Percentiles rank a stretch among this genome's conserved stretches.
Evolutionary conservation across 768 basidiomycete genomes (phyloP).

Genomic region (Phylloporus arenicola): DNA sequence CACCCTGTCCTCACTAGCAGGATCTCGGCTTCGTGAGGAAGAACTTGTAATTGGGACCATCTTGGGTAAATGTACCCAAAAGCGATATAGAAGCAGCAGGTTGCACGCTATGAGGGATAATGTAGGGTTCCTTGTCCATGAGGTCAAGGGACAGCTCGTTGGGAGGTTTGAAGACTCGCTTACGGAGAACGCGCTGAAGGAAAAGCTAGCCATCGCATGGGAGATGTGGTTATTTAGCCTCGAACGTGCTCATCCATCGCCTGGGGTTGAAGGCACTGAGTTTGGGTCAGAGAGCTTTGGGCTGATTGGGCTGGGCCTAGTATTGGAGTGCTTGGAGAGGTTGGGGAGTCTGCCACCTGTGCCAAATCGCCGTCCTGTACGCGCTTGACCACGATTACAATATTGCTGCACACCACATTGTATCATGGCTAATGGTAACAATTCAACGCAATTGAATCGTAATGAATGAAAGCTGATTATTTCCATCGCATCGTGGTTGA

Average conservation of each 20-base stretch:
- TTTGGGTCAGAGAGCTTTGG: constrained; percentile 65
- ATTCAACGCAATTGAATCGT: neutral
- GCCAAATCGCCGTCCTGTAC: constrained; percentile 2
- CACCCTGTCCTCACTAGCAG: constrained; percentile 53
- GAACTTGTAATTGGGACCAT: constrained; percentile 76
- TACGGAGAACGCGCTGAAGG: constrained; percentile 27
- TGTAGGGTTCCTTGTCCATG: constrained; percentile 44
- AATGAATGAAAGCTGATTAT: constrained; percentile 3
- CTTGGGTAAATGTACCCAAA: constrained; percentile 61
- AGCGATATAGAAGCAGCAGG: constrained; percentile 53
- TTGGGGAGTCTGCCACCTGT: constrained; percentile 29
- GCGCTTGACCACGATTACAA: neutral
- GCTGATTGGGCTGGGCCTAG: constrained; percentile 52
- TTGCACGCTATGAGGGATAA: constrained; percentile 61
- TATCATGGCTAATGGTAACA: constrained; percentile 19
- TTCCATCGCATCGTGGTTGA: neutral
- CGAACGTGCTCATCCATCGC: constrained; percentile 27
- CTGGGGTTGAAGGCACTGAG: neutral
- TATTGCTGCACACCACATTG: neutral
- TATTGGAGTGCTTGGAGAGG: constrained; percentile 54
- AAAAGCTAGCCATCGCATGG: constrained; percentile 54
- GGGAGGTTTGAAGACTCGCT: constrained; percentile 22
- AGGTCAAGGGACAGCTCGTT: constrained; percentile 39
- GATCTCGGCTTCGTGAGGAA: constrained; percentile 56
- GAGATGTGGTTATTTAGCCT: constrained; percentile 56